Conservation (phyloP, 2,329 filamentous ascomycete species). For the Amesomyces nigricolor region DNA sequence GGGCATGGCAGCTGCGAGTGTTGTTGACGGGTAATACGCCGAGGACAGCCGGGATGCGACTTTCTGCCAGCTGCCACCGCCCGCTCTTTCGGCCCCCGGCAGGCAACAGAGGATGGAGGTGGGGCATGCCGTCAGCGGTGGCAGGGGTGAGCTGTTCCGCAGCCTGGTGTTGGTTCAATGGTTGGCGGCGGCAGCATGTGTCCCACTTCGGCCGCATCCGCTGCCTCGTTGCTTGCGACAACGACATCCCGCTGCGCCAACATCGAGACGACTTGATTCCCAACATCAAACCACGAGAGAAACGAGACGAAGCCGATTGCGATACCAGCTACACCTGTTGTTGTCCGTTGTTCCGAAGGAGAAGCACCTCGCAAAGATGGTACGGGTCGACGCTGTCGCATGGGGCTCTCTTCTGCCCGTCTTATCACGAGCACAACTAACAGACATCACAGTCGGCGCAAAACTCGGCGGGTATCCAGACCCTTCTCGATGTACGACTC, state of each 20-base stretch:
- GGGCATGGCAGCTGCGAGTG: too few species aligned
- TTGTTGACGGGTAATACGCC: not conserved
- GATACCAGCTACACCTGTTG: not conserved
- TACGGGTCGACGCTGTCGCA: not conserved
- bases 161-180: not conserved
- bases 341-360: not conserved
- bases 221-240: constrained; percentile 1
- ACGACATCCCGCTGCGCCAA: not conserved
- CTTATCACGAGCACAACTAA: not conserved
- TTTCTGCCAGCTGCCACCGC: constrained; percentile 10
- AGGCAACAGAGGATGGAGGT: constrained; percentile 1
- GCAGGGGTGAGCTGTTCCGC: constrained; percentile 14
- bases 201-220: constrained; percentile 13
- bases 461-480: constrained; percentile 97
- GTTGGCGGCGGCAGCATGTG: constrained; percentile 8
- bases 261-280: not conserved
- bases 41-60: not conserved
- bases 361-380: constrained; percentile 4
- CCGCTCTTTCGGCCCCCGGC: not conserved
- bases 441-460: constrained; percentile 71
- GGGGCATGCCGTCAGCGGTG: constrained; percentile 9
- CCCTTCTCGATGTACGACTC: constrained; percentile 83
- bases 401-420: not conserved
- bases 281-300: not conserved
- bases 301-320: not conserved